Conservation (phyloP, 2,329 filamentous ascomycete genomes). For the Exophiala lecanii-corni region DNA sequence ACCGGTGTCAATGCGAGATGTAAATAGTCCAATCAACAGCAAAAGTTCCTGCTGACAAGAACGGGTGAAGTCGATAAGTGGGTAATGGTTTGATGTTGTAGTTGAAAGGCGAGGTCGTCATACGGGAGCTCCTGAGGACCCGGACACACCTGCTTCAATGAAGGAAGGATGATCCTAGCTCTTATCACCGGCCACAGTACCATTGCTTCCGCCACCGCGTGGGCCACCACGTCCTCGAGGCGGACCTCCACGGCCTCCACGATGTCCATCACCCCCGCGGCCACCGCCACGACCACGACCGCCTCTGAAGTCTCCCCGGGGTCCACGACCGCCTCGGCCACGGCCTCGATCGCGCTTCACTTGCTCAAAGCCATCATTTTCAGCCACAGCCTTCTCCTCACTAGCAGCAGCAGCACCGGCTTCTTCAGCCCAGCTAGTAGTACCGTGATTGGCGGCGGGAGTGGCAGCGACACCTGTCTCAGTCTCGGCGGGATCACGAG, state of each 20-base stretch:
- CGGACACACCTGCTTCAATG: no score
- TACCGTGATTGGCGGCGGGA: slow-evolving; percentile 51
- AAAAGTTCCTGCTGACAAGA: no score
- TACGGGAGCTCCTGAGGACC: no score
- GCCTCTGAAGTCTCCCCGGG: slow-evolving; percentile 30
- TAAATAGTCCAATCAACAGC: no score
- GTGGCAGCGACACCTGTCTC: slow-evolving; percentile 61
- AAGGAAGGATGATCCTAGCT: no score
- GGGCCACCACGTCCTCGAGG: not conserved
- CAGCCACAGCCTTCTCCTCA: slow-evolving; percentile 27
- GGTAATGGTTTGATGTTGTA: no score
- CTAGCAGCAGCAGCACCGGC: slow-evolving; percentile 51
- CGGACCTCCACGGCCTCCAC: slow-evolving; percentile 12
- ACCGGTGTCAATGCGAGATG: no score
- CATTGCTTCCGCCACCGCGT: not conserved
- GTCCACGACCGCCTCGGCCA: slow-evolving; percentile 32
- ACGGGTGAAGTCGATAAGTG: no score
- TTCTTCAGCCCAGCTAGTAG: slow-evolving; percentile 79
- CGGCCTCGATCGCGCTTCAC: slow-evolving; percentile 37
- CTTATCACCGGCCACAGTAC: slow-evolving; percentile 10
- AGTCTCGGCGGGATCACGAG: slow-evolving; percentile 68
- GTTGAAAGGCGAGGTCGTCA: no score
- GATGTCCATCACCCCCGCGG: slow-evolving; percentile 28
- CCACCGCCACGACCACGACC: slow-evolving; percentile 35
- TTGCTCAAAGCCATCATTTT: slow-evolving; percentile 35